Evolutionary conservation across 2,329 filamentous ascomycete genomes (phyloP).

Genomic region (Myriosclerotinia curreyana): DNA sequence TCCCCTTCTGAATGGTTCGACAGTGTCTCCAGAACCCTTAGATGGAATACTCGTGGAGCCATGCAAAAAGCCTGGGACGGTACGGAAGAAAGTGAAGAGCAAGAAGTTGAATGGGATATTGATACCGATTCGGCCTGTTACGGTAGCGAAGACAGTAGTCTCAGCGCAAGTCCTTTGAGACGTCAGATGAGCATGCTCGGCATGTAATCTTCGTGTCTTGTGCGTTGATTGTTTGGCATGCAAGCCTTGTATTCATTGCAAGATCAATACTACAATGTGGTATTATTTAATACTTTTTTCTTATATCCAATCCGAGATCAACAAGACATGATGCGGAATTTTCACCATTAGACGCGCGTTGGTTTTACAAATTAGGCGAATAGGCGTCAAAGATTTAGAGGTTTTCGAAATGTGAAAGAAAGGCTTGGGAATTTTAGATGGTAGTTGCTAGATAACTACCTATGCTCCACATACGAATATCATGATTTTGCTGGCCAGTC

Average conservation of each 20-base stretch:
- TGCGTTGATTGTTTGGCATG: not conserved
- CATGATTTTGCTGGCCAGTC: constrained; percentile 9
- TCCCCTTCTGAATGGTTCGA: constrained; percentile 95
- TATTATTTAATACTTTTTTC: constrained; percentile 2
- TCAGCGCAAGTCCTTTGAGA: constrained; percentile 63
- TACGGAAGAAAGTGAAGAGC: constrained; percentile 43
- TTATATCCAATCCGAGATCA: not conserved
- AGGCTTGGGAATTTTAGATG: no score
- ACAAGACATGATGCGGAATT: not conserved
- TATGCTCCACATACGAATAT: constrained; percentile 1
- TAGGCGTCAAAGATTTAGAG: not conserved
- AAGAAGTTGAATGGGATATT: constrained; percentile 80
- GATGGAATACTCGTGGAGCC: constrained; percentile 93
- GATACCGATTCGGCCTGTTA: constrained; percentile 78
- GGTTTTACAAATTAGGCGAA: not conserved
- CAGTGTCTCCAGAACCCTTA: constrained; percentile 83
- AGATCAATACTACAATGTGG: not conserved
- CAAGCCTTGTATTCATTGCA: not conserved
- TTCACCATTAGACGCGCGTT: not conserved
- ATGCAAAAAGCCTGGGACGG: constrained; percentile 81
- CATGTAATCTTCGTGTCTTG: constrained; percentile 44
- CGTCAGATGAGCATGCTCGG: constrained; percentile 72
- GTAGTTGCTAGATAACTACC: not conserved
- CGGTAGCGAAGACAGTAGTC: constrained; percentile 70
- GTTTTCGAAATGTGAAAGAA: no score